phyloP scores from a whole-genome alignment of 257 asterid genomes.

The Plectranthus barbatus region DNA sequence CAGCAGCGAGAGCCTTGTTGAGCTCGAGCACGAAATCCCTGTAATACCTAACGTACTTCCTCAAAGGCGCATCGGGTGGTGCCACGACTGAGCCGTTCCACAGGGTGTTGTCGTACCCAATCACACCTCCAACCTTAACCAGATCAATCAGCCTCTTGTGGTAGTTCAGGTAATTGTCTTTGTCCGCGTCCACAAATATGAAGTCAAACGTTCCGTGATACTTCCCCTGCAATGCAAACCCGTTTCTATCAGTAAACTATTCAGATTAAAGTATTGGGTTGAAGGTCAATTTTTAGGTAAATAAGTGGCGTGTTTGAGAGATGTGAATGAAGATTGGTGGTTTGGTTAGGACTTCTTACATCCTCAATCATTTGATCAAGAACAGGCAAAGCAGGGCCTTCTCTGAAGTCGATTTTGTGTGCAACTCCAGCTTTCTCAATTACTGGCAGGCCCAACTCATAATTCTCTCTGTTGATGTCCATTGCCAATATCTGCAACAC shows the following conservation, averaged over 20 bases:
- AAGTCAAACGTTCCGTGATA: slow-evolving; percentile 62
- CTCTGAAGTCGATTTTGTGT: slow-evolving; percentile 69
- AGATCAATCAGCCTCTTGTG: slow-evolving; percentile 72
- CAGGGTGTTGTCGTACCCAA: slow-evolving; percentile 86
- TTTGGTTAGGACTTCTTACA: background rate
- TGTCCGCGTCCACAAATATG: slow-evolving; percentile 87
- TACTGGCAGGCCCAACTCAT: slow-evolving; percentile 69
- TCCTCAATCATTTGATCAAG: slow-evolving; percentile 15
- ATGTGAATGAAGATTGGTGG: too few species aligned
- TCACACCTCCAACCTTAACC: slow-evolving; percentile 76
- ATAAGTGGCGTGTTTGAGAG: too few species aligned
- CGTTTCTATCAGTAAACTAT: too few species aligned
- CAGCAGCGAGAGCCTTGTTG: slow-evolving; percentile 80
- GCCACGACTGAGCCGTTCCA: slow-evolving; percentile 92
- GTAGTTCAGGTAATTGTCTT: slow-evolving; percentile 74
- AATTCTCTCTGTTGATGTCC: slow-evolving; percentile 76
- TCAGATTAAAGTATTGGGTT: too few species aligned
- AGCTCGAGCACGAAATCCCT: slow-evolving; percentile 76
- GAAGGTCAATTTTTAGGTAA: too few species aligned
- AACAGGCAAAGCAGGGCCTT: slow-evolving; percentile 25
- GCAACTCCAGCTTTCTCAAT: slow-evolving; percentile 81
- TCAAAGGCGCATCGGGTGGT: slow-evolving; percentile 77
- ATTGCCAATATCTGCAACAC: slow-evolving; percentile 79
- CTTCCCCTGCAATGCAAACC: slow-evolving; percentile 7
- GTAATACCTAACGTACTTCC: slow-evolving; percentile 70